phyloP scores from a whole-genome alignment of 352 stramenopile species.

The Plasmopara halstedii region DNA sequence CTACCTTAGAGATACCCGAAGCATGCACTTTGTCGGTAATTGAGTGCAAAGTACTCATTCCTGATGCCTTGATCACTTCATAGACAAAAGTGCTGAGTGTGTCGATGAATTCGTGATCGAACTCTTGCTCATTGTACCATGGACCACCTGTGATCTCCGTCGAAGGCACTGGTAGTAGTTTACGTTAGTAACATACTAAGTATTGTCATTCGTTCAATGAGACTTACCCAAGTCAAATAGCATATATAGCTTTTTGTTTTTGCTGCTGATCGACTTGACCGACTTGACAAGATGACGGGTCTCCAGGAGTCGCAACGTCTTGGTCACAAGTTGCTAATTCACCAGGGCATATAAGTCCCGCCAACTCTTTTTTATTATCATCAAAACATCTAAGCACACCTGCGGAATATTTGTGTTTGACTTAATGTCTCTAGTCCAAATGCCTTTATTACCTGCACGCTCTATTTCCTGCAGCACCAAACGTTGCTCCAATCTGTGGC shows the following conservation, averaged over 20 bases:
- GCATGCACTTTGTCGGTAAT: conserved; percentile 87
- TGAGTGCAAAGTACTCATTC: conserved; percentile 80
- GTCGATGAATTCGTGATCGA: conserved; percentile 99
- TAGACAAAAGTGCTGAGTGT: conserved; percentile 94
- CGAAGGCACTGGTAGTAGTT: conserved; percentile 67
- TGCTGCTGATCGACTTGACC: conserved; percentile 98
- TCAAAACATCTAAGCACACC: conserved; percentile 8
- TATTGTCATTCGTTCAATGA: neutral
- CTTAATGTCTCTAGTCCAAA: conserved; percentile 99
- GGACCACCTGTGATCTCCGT: conserved; percentile 98
- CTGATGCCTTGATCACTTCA: conserved; percentile 82
- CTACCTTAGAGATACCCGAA: conserved; percentile 88
- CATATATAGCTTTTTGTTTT: conserved; percentile 99
- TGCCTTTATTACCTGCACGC: conserved; percentile 94
- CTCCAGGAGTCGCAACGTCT: conserved; percentile 97
- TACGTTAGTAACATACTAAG: neutral
- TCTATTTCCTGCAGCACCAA: conserved; percentile 94
- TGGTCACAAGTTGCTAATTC: conserved; percentile 92
- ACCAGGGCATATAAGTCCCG: neutral
- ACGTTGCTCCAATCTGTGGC: conserved; percentile 65
- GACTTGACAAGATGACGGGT: conserved; percentile 96
- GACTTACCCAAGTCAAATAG: conserved; percentile 85
- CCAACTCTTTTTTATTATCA: conserved; percentile 3
- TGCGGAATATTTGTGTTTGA: conserved; percentile 95
- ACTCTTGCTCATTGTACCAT: conserved; percentile 99